Percentiles rank a stretch among this genome's conserved stretches.
Conservation (phyloP, 2,329 filamentous ascomycete genomes). For the Aureobasidium vineae region DNA sequence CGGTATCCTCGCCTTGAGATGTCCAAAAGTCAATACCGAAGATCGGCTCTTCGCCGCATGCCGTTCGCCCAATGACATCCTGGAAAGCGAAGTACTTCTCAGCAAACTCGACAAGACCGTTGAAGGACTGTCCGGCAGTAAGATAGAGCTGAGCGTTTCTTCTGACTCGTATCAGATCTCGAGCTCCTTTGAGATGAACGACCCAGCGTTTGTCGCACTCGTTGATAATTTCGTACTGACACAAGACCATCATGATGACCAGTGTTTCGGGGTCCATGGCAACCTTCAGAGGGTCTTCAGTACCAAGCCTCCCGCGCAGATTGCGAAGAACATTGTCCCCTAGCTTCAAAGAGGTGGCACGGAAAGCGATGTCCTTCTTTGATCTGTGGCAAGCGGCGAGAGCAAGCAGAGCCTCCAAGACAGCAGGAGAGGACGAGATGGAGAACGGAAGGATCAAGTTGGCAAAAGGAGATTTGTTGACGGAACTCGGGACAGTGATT, state of each 20-base stretch:
- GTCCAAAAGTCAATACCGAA: slow-evolving; percentile 52
- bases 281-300: slow-evolving; percentile 32
- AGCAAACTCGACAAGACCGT: slow-evolving; percentile 38
- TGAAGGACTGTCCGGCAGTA: neutral
- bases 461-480: slow-evolving; percentile 41
- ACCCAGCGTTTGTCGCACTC: slow-evolving; percentile 50
- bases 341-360: slow-evolving; percentile 39
- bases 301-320: slow-evolving; percentile 39
- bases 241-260: slow-evolving; percentile 49
- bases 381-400: slow-evolving; percentile 43
- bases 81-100: slow-evolving; percentile 54
- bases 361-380: slow-evolving; percentile 36
- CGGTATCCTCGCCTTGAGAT: slow-evolving; percentile 41
- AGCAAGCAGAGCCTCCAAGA: slow-evolving; percentile 43
- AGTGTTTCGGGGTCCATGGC: slow-evolving; percentile 39
- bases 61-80: slow-evolving; percentile 53
- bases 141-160: slow-evolving; percentile 29
- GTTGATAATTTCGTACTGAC: slow-evolving; percentile 45
- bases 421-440: slow-evolving; percentile 40
- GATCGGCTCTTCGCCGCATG: slow-evolving; percentile 49
- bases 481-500: slow-evolving; percentile 42
- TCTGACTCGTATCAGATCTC: slow-evolving; percentile 47
- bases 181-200: slow-evolving; percentile 50
- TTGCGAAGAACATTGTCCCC: slow-evolving; percentile 42
- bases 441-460: slow-evolving; percentile 44